A percentile compares a stretch with the other conserved stretches of the same genome.
phyloP scores from a whole-genome alignment of 305 asterid genomes.

The Solanum hybrid region DNA sequence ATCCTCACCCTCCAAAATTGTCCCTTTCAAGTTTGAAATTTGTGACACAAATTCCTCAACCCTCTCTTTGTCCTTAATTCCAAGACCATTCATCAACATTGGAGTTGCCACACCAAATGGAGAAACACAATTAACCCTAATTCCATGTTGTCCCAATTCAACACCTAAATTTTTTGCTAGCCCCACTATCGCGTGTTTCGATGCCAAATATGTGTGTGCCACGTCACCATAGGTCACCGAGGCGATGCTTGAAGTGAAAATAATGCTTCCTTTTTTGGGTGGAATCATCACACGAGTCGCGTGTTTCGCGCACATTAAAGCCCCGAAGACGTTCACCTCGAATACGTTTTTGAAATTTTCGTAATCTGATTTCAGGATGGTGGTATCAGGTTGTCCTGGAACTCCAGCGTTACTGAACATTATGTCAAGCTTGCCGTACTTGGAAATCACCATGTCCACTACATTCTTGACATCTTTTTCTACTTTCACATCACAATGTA shows the following conservation, averaged over 20 bases:
- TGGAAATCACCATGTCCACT: constrained; percentile 20
- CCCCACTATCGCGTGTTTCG: constrained; percentile 29
- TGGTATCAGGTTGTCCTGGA: constrained; percentile 11
- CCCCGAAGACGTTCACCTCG: constrained; percentile 36
- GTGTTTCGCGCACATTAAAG: constrained; percentile 44
- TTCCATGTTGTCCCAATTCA: constrained; percentile 24
- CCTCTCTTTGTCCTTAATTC: constrained; percentile 5
- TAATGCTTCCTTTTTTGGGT: constrained; percentile 31
- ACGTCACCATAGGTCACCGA: constrained; percentile 18
- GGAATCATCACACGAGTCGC: constrained; percentile 56
- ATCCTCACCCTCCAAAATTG: constrained; percentile 12
- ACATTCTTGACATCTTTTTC: constrained; percentile 26
- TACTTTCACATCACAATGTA: constrained; percentile 39
- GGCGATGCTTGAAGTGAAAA: constrained; percentile 47
- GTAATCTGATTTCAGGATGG: constrained; percentile 4
- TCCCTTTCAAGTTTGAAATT: constrained; percentile 26
- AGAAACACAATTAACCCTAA: constrained; percentile 27
- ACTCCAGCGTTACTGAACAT: constrained; percentile 54
- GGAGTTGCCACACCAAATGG: constrained; percentile 29
- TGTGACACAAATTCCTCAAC: constrained; percentile 14
- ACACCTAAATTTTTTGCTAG: constrained; percentile 21
- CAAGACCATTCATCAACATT: not conserved
- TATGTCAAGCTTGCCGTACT: constrained; percentile 42
- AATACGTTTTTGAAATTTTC: constrained; percentile 26
- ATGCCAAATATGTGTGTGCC: constrained; percentile 18